phyloP scores from a whole-genome alignment of 1,284 basidiomycete species.

The Cryptococcus amylolentus region DNA sequence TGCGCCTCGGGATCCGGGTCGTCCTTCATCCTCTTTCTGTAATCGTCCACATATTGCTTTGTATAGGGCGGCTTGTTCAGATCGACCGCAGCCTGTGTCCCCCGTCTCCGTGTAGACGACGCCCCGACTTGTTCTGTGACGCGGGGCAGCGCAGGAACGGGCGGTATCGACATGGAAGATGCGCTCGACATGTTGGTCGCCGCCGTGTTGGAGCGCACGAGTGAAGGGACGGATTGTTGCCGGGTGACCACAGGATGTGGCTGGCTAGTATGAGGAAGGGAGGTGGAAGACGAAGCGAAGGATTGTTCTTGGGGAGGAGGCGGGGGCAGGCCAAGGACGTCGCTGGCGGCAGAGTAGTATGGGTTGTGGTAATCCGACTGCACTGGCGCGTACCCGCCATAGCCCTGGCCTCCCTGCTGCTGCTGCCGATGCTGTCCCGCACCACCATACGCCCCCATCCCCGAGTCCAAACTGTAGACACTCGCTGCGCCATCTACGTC shows the following conservation, averaged over 20 bases:
- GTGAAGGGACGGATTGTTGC: conserved; percentile 28
- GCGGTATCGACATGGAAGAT: conserved; percentile 22
- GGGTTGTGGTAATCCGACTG: conserved; percentile 40
- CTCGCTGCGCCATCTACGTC: conserved; percentile 35
- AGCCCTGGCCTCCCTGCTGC: conserved; percentile 4
- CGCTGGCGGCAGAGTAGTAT: conserved; percentile 60
- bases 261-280: background rate
- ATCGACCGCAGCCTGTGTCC: conserved; percentile 68
- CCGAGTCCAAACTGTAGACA: conserved; percentile 47
- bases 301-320: conserved; percentile 49
- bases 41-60: conserved; percentile 95
- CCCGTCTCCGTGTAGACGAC: conserved; percentile 50
- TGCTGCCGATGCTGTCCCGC: conserved; percentile 6
- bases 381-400: conserved; percentile 13
- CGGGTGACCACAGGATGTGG: conserved; percentile 14
- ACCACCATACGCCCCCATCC: conserved; percentile 39
- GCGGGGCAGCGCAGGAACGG: conserved; percentile 9
- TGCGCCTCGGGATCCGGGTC: conserved; percentile 99
- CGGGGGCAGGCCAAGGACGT: conserved; percentile 63
- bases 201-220: conserved; percentile 43
- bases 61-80: conserved; percentile 83
- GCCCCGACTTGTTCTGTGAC: conserved; percentile 55
- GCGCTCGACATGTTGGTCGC: conserved; percentile 38
- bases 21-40: conserved; percentile 91
- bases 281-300: conserved; percentile 24